phyloP scores from a whole-genome alignment of 75 land plant genomes.

The Sequoiadendron giganteum region DNA sequence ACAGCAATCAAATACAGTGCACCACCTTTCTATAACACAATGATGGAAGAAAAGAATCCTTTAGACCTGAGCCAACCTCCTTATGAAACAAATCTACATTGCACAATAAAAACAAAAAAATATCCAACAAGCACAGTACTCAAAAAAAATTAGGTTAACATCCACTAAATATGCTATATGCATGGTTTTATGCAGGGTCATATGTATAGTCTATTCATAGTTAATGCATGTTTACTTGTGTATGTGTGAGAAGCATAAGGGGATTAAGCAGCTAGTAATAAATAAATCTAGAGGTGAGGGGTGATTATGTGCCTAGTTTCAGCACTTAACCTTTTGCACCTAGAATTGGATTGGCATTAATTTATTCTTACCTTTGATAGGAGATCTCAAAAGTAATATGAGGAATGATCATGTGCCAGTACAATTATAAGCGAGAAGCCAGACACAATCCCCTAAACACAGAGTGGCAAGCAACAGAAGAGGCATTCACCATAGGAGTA shows the following conservation, averaged over 20 bases:
- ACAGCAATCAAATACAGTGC: not conserved
- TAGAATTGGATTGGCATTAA: not conserved
- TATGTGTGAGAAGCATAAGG: not conserved
- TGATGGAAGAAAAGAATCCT: not conserved
- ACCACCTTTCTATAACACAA: not conserved
- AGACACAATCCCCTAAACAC: not conserved
- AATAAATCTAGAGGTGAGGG: not conserved
- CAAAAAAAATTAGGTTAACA: too few relatives aligned
- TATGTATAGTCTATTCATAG: not conserved
- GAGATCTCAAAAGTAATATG: not conserved
- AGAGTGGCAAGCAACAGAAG: not conserved
- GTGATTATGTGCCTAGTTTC: not conserved
- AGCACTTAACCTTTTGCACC: not conserved
- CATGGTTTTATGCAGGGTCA: not conserved
- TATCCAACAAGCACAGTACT: not conserved
- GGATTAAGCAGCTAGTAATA: not conserved
- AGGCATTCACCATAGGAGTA: not conserved
- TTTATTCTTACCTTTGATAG: not conserved
- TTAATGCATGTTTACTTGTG: not conserved
- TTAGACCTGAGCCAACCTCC: not conserved
- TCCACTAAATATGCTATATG: not conserved
- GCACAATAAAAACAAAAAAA: not conserved
- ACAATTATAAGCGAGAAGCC: not conserved
- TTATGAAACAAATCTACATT: too few relatives aligned
- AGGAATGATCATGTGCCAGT: not conserved